phyloP scores from a whole-genome alignment of 2,329 filamentous ascomycete species.

The Fusarium nurragi region DNA sequence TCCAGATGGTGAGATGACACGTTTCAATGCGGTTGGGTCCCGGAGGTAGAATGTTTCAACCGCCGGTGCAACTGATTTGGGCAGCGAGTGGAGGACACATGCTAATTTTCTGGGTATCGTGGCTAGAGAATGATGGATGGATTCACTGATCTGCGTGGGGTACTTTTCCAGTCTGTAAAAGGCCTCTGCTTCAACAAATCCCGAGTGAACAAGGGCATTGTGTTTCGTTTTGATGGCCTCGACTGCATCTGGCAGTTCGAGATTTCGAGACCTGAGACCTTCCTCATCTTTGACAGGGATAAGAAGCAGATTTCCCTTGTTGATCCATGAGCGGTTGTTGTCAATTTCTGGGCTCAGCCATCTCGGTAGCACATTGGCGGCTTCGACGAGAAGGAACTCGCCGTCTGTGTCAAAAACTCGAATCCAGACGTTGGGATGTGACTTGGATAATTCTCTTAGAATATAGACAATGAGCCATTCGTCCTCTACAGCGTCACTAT shows the following conservation, averaged over 20 bases:
- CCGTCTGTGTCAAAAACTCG: conserved; percentile 88
- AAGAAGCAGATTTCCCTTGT: conserved; percentile 77
- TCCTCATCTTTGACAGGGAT: conserved; percentile 65
- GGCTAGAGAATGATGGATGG: conserved; percentile 78
- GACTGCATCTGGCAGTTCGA: conserved; percentile 74
- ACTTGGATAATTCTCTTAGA: conserved; percentile 80
- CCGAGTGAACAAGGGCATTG: conserved; percentile 72
- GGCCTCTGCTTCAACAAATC: conserved; percentile 83
- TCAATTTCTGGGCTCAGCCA: conserved; percentile 95
- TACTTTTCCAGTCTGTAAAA: conserved; percentile 90
- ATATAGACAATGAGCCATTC: conserved; percentile 97
- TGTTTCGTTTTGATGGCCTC: conserved; percentile 65
- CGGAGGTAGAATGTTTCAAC: conserved; percentile 93
- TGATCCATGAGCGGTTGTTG: conserved; percentile 88
- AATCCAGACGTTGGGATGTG: conserved; percentile 80
- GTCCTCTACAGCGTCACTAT: conserved; percentile 93
- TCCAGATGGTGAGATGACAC: conserved; percentile 66
- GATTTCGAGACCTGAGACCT: conserved; percentile 48
- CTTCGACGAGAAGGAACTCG: conserved; percentile 94
- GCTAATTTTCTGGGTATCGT: conserved; percentile 85
- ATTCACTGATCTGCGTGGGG: conserved; percentile 76
- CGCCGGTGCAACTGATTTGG: conserved; percentile 81
- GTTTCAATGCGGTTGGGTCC: conserved; percentile 79
- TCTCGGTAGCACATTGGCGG: conserved; percentile 83
- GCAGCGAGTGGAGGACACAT: conserved; percentile 77